Base-by-base conservation (phyloP, 371 early-diverging fungal genomes). In the Syncephalastrum contaminatum region DNA sequence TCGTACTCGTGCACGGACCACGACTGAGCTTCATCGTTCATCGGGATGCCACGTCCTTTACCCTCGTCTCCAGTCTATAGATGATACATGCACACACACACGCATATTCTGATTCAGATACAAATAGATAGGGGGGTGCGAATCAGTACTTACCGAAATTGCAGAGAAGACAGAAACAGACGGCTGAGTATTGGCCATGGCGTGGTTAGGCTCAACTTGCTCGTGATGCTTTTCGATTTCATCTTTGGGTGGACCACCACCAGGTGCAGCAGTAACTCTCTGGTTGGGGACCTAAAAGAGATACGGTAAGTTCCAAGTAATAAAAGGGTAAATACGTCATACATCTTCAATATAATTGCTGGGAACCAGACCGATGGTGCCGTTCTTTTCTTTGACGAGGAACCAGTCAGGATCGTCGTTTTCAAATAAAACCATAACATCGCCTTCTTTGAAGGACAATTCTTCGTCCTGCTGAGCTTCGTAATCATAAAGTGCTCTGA, bases 391-490 rank as follows among this genome's bases (percentile, higher is more conserved):
- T 51, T 80, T 75, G 18, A 84, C 88, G 47, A 89, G 66, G 63
- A 75, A 85, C 93, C 93, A 93, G 63, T 90, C 89, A 8, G 84
- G 82, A 63, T 92, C 93, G 43, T 85, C 87, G 30, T 86, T 88
- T 27, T 89, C 85, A 54, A 85, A 85, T 20, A 93, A 55, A 45
- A 82, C 71, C 58, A 88, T 61, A 18, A 80, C 50, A 45, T 91
- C 94, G 36, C 88, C 88, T 61, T 88, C 92, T 18, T 64, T 66
- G 46, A 96, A 80, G 7, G 84, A 67, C 22, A 92, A 72, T 69
- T 96, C 96, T 48, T 91, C 92, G 18, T 83, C 82, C 43, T 79
- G 84, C 24, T 78, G 72, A 24, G 94, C 82, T 39, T 81, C 81
- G 64, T 95, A 95, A 54, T 82, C 87, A 63, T 90, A 95, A 16